These are phyloP conservation scores for Smallanthus sonchifolius DNA, from an alignment of 129 eudicot species.

Conservation along the genomic window DNA sequence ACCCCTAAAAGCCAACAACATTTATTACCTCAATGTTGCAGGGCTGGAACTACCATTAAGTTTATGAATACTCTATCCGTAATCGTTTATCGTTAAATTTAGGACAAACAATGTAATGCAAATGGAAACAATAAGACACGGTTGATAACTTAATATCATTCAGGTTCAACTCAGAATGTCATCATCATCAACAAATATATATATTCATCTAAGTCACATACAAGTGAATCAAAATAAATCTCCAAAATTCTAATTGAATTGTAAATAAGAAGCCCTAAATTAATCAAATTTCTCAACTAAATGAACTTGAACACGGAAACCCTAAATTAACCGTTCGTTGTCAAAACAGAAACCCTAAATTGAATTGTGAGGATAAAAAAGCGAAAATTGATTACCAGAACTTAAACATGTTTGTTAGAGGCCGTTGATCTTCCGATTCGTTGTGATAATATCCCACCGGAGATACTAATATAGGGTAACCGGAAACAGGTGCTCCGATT, in stretches of 20 bases:
- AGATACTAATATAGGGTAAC: background rate
- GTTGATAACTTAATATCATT: background rate
- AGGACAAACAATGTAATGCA: background rate
- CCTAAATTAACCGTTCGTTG: background rate
- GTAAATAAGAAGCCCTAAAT: background rate
- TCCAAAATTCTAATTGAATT: background rate
- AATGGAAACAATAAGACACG: background rate
- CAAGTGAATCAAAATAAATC: background rate
- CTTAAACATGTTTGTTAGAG: conserved; percentile 24
- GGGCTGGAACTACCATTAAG: background rate
- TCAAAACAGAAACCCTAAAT: conserved; percentile 2
- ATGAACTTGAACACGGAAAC: background rate
- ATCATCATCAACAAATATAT: background rate
- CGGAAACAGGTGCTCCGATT: conserved; percentile 26
- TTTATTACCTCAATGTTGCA: background rate
- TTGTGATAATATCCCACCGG: background rate
- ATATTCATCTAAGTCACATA: background rate
- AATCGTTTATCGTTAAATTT: background rate
- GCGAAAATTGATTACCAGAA: conserved; percentile 15
- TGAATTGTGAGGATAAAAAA: background rate
- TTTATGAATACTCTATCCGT: background rate
- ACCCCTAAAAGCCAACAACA: conserved; percentile 45
- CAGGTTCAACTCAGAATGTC: background rate
- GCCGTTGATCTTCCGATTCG: background rate
- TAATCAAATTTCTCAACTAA: background rate